Percentiles rank a stretch among this genome's conserved stretches.
phyloP scores from a whole-genome alignment of 257 asterid species.

The Jacaranda mimosifolia region DNA sequence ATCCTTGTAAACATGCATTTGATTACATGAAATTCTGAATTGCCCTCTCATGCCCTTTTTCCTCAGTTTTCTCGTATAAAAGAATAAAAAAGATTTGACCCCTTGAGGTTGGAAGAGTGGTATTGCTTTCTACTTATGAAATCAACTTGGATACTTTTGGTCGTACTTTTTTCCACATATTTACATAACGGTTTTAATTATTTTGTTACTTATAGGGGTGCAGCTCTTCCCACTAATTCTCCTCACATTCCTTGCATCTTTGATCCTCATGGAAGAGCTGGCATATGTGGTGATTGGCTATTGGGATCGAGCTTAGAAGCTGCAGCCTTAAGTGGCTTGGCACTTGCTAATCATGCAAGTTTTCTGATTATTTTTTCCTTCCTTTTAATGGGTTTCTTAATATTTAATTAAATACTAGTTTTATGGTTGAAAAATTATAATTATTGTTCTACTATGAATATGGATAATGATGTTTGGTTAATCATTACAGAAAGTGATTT shows the following conservation, averaged over 20 bases:
- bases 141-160: not conserved
- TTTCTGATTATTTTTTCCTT: constrained; percentile 3
- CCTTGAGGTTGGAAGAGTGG: not conserved
- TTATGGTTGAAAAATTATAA: not conserved
- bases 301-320: constrained; percentile 91
- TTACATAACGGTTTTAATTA: not conserved
- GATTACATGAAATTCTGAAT: not conserved
- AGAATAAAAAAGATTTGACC: not conserved
- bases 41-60: constrained; percentile 1
- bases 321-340: constrained; percentile 94
- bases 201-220: constrained; percentile 76
- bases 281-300: constrained; percentile 98
- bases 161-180: not conserved
- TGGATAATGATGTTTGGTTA: not conserved
- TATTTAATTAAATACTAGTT: not conserved
- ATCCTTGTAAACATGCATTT: constrained; percentile 18
- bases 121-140: not conserved
- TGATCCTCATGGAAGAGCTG: constrained; percentile 95
- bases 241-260: constrained; percentile 90
- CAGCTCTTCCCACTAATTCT: constrained; percentile 94
- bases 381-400: constrained; percentile 20
- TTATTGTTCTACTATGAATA: not conserved
- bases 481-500: not conserved
- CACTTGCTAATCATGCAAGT: constrained; percentile 92
- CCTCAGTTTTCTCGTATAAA: not conserved